Base-by-base conservation (phyloP, 108 stramenopile genomes). In the Pseudonitzschia delicatissima region DNA sequence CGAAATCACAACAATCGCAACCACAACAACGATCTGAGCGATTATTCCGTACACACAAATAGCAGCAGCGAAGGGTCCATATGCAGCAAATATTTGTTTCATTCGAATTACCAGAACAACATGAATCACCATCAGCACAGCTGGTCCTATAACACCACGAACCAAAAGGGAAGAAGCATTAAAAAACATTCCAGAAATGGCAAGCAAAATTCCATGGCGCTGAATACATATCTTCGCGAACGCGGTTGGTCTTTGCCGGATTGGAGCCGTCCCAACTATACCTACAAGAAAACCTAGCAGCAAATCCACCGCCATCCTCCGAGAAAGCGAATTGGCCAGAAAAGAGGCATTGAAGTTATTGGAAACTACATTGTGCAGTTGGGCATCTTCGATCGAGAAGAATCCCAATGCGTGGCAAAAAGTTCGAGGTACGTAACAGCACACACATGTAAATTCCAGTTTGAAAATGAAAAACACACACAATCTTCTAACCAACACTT, bases 281-380 rank as follows among this genome's bases (percentile, higher is more conserved):
- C n/a, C n/a, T n/a, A n/a, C n/a, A n/a, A n/a, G n/a, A n/a, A n/a
- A n/a, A n/a, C n/a, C n/a, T n/a, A n/a, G n/a, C n/a, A n/a, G n/a
- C n/a, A n/a, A n/a, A n/a, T n/a, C n/a, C n/a, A n/a, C n/a, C n/a
- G n/a, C n/a, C n/a, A n/a, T 17, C 23, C 21, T 23, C 2, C 31
- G 53, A 25, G 53, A 55, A 55, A 28, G 53, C 47, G 69, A 62
- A 26, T 12, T 4, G 6, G 21, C 7, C 17, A 45, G 76, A 26
- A 65, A 33, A 63, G 17, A 23, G 5, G 71, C 77, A 17, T 42
- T 78, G 20, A 29, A 68, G n/a, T 59, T 48, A 18, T 45, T 78
- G 57, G 77, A 78, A 68, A 64, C 21, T 20, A 48, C 67, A 9
- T 27, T 72, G 13, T 53, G 60, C n/a, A 17, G 62, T 45, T 78